Base-by-base conservation (phyloP, 768 basidiomycete genomes). In the Collybiopsis confluens region DNA sequence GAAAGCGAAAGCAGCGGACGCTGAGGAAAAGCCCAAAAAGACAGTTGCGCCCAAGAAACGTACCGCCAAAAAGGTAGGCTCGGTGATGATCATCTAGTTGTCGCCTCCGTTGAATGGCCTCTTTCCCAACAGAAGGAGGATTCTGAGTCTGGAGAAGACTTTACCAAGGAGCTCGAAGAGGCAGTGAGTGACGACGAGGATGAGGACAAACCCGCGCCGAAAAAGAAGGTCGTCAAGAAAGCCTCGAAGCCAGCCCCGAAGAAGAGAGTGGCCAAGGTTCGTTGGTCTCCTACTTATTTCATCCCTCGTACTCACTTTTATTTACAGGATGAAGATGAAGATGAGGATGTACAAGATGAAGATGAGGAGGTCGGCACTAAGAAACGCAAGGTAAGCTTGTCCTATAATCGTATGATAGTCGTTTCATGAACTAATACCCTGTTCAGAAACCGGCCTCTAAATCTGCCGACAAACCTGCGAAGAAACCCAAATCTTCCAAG, bases 11-110 rank as follows among this genome's bases (percentile, higher is more conserved):
- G 54, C 58, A 43, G 55, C 58, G 52, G 58, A 60, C 13, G 60
- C 70, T 27, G 59, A 64, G n/a, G 61, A 64, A 28, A 62, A 66
- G 28, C 44, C 63, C 49, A 73, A 67, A 53, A 70, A 67, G 61
- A 83, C 79, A 62, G 69, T 68, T 3, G 65, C 76, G 20, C 62
- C 76, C 15, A 82, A 80, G 56, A 81, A 79, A 58, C 74, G 75
- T 28, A 66, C 65, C 45, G 55, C 73, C 27, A 80, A 77, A 65
- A 79, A 65, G 65, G 69, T 67, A 37, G 24, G 56, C n/a, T n/a
- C n/a, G n/a, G n/a, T n/a, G n/a, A n/a, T n/a, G n/a, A n/a, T n/a
- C n/a, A n/a, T n/a, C n/a, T n/a, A n/a, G n/a, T n/a, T n/a, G n/a
- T n/a, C n/a, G n/a, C n/a, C n/a, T n/a, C n/a, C n/a, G n/a, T n/a